Evolutionary conservation across 441 rosid genomes (phyloP).

Genomic region (Gossypium davidsonii): DNA sequence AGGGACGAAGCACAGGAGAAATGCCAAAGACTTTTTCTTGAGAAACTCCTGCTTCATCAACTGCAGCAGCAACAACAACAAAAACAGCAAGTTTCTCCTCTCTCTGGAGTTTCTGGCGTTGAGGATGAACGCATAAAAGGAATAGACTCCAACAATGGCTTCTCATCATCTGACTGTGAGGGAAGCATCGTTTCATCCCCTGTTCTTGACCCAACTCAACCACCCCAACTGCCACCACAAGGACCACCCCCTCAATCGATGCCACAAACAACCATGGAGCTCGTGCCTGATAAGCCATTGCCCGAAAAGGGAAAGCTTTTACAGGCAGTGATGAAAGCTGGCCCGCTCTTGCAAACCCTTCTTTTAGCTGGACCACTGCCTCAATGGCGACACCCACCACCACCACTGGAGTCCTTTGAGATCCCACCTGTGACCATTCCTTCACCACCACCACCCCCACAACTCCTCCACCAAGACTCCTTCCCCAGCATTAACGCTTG

Average conservation of each 20-base stretch:
- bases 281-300: conserved; percentile 42
- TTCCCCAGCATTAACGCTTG: conserved; percentile 19
- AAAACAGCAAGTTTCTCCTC: conserved; percentile 24
- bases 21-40: conserved; percentile 38
- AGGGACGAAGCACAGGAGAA: conserved; percentile 49
- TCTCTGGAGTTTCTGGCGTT: conserved; percentile 53
- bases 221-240: conserved; percentile 26
- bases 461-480: conserved; percentile 37
- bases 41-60: conserved; percentile 31
- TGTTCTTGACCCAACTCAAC: conserved; percentile 32
- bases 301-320: conserved; percentile 86
- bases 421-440: conserved; percentile 72
- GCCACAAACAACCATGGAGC: conserved; percentile 17
- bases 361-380: conserved; percentile 85
- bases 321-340: conserved; percentile 82
- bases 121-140: conserved; percentile 46
- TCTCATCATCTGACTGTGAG: conserved; percentile 73
- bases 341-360: conserved; percentile 78
- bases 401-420: conserved; percentile 61
- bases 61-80: conserved; percentile 11
- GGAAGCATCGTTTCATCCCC: conserved; percentile 88
- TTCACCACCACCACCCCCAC: conserved; percentile 28
- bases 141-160: conserved; percentile 41
- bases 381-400: conserved; percentile 89
- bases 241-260: conserved; percentile 9